A percentile compares a stretch with the other conserved stretches of the same genome.
These are phyloP conservation scores for Geotrichum reessii DNA, from an alignment of 1,139 yeast genomes.

Conservation along the genomic window DNA sequence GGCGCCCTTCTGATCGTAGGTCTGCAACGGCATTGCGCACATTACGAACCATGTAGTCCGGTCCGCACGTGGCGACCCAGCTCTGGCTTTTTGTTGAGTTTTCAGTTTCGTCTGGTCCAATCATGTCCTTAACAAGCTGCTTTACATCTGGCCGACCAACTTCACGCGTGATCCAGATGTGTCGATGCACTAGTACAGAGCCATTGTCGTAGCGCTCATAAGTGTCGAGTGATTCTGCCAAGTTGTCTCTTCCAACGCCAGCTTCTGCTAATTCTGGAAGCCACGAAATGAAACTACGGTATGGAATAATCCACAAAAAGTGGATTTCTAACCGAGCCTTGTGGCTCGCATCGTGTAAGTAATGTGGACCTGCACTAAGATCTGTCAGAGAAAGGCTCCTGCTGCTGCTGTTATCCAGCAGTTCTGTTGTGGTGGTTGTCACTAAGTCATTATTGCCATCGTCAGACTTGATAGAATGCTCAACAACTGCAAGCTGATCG, in stretches of 20 bases:
- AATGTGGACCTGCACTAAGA: neutral
- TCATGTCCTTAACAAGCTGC: conserved; percentile 18
- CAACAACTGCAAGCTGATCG: neutral
- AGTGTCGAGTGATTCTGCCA: neutral
- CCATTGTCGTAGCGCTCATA: conserved; percentile 1
- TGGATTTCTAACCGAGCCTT: conserved; percentile 14
- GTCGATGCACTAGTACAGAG: conserved; percentile 5
- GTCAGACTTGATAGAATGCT: neutral
- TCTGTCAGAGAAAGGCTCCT: neutral
- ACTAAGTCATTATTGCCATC: neutral
- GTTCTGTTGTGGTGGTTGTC: neutral
- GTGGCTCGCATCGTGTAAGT: neutral
- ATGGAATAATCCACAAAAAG: conserved; percentile 30
- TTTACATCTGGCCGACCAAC: conserved; percentile 25
- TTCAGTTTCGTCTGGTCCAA: conserved; percentile 5
- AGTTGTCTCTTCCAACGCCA: neutral
- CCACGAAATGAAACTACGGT: conserved; percentile 24
- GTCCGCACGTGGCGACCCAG: conserved; percentile 31
- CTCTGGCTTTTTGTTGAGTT: conserved; percentile 10
- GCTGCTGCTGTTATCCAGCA: neutral
- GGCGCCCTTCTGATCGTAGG: conserved; percentile 23
- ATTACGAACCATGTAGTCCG: conserved; percentile 25
- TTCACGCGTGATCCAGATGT: conserved; percentile 25
- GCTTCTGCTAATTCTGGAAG: conserved; percentile 18
- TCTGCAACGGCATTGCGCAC: conserved; percentile 26